Base-by-base conservation (phyloP, 495 filamentous ascomycete genomes). In the Penicillium bovifimosum region DNA sequence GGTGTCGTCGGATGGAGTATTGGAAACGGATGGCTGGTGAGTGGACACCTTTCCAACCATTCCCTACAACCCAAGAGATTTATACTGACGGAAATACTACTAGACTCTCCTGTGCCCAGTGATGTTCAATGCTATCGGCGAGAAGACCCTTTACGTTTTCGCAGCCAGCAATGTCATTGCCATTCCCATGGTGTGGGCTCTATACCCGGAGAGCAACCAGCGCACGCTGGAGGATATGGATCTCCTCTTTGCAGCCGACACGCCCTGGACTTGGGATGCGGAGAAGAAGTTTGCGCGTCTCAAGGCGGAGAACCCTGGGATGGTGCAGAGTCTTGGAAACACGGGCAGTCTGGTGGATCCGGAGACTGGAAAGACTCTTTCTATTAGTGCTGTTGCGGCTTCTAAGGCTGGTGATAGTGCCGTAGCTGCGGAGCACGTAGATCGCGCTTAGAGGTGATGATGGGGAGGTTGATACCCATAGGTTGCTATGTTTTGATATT, bases 1-100 rank as follows among this genome's bases (percentile, higher is more conserved):
- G 84, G 85, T 56, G 85, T 87, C 0, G 77, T 88, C 3, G 84
- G 85, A 13, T 88, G 85, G 84, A 80, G 76, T 49, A 86, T 88
- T 33, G 84, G 83, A n/a, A 86, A 86, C 52, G 84, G 81, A 33
- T 85, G 82, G 80, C 62, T 77, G 61, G 72, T 76, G 27, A 66
- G 73, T 63, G 1, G 28, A 29, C 28, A 11, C 2, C 18, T 8
- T 47, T 10, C 0, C 2, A 24, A 11, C 10, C 18, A 14, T 10
- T 31, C 6, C 14, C n/a, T n/a, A n/a, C n/a, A n/a, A n/a, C n/a
- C n/a, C n/a, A n/a, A 9, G 14, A 31, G 18, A 5, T 28, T 50
- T 27, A 42, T 28, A 35, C 27, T 43, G 27, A 24, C 11, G 20
- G n/a, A n/a, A 11, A n/a, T 9, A 11, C 11, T 27, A 36, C 2